Evolutionary conservation across 805 yeast genomes (phyloP).

Genomic region (Wickerhamomyces hampshirensis): DNA sequence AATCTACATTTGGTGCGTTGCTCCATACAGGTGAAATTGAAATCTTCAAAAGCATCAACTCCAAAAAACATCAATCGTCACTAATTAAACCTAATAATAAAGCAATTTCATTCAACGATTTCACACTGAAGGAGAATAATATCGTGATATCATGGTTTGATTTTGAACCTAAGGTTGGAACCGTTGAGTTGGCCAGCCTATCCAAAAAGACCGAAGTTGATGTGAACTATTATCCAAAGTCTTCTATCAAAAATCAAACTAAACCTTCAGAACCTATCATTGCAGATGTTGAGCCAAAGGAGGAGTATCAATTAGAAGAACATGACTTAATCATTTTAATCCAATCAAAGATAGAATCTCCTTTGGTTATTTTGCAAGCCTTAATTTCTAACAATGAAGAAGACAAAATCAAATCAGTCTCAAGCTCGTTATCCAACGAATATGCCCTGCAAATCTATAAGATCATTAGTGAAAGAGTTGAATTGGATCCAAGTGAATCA

Average conservation of each 20-base stretch:
- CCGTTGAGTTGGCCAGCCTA: constrained; percentile 14
- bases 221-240: constrained; percentile 17
- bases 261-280: constrained; percentile 25
- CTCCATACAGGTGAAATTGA: constrained; percentile 30
- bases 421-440: constrained; percentile 36
- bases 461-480: constrained; percentile 40
- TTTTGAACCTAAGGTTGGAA: constrained; percentile 34
- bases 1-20: constrained; percentile 18
- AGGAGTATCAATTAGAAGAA: constrained; percentile 23
- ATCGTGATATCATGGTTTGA: constrained; percentile 33
- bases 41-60: constrained; percentile 23
- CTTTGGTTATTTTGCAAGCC: constrained; percentile 22
- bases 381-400: constrained; percentile 30
- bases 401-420: constrained; percentile 35
- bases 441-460: constrained; percentile 42
- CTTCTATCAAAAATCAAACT: constrained; percentile 1
- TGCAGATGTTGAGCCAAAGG: constrained; percentile 22
- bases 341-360: constrained; percentile 17
- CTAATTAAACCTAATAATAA: constrained; percentile 20
- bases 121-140: constrained; percentile 12
- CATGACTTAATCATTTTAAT: constrained; percentile 15
- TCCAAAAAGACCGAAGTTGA: constrained; percentile 22
- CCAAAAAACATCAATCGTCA: not conserved
- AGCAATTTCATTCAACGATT: constrained; percentile 25
- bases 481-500: constrained; percentile 41